These are phyloP conservation scores for Cytospora mali DNA, from an alignment of 2,329 filamentous ascomycete species.

Conservation along the genomic window DNA sequence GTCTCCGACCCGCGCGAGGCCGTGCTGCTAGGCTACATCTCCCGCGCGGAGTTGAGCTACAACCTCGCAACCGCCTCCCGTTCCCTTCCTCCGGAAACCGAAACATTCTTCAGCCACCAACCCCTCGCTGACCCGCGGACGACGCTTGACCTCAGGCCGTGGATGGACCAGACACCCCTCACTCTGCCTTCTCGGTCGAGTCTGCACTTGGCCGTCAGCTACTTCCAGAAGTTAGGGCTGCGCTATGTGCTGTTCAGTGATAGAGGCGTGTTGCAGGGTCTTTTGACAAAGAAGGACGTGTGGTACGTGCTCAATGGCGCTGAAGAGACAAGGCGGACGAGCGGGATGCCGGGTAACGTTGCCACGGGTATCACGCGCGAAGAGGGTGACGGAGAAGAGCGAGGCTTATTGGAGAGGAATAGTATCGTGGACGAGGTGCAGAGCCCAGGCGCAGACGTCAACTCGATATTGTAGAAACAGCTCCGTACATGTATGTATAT, in stretches of 20 bases:
- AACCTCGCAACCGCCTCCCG: constrained; percentile 70
- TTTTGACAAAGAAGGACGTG: constrained; percentile 96
- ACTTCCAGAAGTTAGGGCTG: constrained; percentile 93
- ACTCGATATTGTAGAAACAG: constrained; percentile 25
- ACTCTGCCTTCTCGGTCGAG: constrained; percentile 77
- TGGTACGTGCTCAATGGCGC: constrained; percentile 89
- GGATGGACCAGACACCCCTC: constrained; percentile 99
- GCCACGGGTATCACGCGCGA: constrained; percentile 44
- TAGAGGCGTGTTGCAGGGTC: constrained; percentile 75
- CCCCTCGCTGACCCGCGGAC: constrained; percentile 75
- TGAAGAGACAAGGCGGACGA: constrained; percentile 59
- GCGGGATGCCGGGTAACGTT: constrained; percentile 30
- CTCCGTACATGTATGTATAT: neutral
- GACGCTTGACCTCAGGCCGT: constrained; percentile 86
- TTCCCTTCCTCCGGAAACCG: constrained; percentile 68
- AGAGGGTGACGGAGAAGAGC: constrained; percentile 44
- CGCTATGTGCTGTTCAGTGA: constrained; percentile 89
- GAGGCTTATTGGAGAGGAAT: constrained; percentile 44
- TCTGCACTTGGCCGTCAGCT: constrained; percentile 82
- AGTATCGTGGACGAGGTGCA: constrained; percentile 36
- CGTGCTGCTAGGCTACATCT: constrained; percentile 89
- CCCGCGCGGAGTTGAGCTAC: constrained; percentile 83
- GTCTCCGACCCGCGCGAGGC: constrained; percentile 77
- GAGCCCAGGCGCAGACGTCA: constrained; percentile 30
- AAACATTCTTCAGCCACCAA: constrained; percentile 83